Base-by-base conservation (phyloP, 257 asterid species). In the Fraxinus anomala region DNA sequence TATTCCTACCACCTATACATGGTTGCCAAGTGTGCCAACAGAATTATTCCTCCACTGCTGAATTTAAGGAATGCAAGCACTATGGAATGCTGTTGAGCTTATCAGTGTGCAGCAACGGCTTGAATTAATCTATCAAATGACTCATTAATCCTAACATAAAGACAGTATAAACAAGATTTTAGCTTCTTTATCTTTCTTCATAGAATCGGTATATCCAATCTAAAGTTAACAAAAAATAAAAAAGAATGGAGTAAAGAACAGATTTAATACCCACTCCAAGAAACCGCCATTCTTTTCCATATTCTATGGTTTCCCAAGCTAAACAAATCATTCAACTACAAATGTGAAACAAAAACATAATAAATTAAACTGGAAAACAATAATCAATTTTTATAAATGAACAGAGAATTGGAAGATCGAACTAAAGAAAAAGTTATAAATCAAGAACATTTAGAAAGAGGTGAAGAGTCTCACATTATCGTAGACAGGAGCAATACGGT, bases 231-330 rank as follows among this genome's bases (percentile, higher is more conserved):
- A 65, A 16, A 6, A 67, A 19, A 40, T 24, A 28, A 19, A 37
- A 19, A 24, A 36, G 24, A 77, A 8, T 16, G 16, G 40, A 26
- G n/a, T 26, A 56, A 23, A 31, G 23, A 34, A 79, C 61, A 73
- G 72, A 21, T 42, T 28, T 16, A 9, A 42, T 86, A 94, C 98
- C 92, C 92, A 81, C 89, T 88, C 98, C 97, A 94, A 71, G 96
- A 91, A 85, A 94, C 93, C 70, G 89, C 81, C 98, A 94, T 94
- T 86, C 94, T 86, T 85, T 92, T 94, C 98, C 97, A 94, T 68
- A 92, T 87, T 79, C 96, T 86, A 69, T 94, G 98, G 73, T 86
- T 83, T 1, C 96, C 96, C 82, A 94, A 87, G 72, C 92, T 90
- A 28, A 92, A 51, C 85, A 89, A 80, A 76, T 94, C 96, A 83